Base-by-base conservation (phyloP, 345 rosid genomes). In the Arabidopsis arenosa region DNA sequence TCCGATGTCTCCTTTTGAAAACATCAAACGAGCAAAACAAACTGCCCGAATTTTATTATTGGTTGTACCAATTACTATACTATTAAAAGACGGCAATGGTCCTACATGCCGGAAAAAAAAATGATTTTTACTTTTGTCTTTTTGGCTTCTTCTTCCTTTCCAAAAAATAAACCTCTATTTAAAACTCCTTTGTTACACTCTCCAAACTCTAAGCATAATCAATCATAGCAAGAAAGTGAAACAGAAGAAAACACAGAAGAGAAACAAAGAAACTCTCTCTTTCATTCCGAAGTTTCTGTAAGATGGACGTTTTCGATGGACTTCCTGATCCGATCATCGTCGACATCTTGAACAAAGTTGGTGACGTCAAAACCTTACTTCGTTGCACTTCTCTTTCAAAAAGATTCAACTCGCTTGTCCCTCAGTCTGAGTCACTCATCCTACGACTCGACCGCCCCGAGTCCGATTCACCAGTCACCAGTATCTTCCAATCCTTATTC, bases 281-380 rank as follows among this genome's bases (percentile, higher is more conserved):
- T 35, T 57, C 0, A 0, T 32, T 21, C 52, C 3, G 1, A 43
- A 62, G 63, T 6, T 15, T 45, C 11, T 10, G 5, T 5, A 13
- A 45, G 2, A 77, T 78, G 81, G 81, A 78, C 26, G 81, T 59
- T 26, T 72, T 78, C 2, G 77, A 78, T 72, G 77, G 77, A 21
- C 56, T 78, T 33, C 81, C 81, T 0, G 81, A 78, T 59, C 36
- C 77, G 33, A 59, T 78, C 62, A 4, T 78, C 33, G 35, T 72
- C 40, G 77, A 78, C 14, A 72, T 78, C 56, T 78, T 78, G 35
- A 78, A 72, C 81, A 78, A 78, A 78, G 68, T 78, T 1, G 63
- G 57, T 51, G 81, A 78, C 63, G 81, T 78, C 32, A 78, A 7
- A 66, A 78, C 77, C 4, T 8, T 78, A 43, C 77, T 78, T 39